Evolutionary conservation across 116 monocot species (phyloP).

Genomic region (Trichopus zeylanicus): DNA sequence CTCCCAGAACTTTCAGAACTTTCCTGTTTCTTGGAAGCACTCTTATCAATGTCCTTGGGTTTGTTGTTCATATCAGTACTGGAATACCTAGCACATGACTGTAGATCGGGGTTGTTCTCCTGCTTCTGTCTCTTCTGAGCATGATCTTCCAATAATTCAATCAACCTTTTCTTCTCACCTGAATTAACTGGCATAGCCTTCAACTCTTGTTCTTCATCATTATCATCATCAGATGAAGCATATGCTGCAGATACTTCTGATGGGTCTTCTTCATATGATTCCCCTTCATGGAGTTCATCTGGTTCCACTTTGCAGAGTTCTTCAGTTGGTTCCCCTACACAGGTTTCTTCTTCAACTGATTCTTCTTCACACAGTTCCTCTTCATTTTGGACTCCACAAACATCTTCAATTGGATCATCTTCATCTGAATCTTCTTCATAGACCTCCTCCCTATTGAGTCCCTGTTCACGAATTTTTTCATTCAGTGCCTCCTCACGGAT

Average conservation of each 20-base stretch:
- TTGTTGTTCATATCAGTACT: no score
- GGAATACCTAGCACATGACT: not conserved
- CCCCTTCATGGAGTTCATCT: not conserved
- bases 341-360: not conserved
- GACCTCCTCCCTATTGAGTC: not conserved
- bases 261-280: not conserved
- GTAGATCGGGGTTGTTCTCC: not conserved
- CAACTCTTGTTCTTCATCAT: not conserved
- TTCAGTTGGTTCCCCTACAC: not conserved
- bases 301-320: no score
- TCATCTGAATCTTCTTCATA: not conserved
- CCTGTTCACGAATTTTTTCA: not conserved
- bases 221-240: not conserved
- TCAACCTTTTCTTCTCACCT: not conserved
- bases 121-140: not conserved
- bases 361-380: no score
- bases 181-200: not conserved
- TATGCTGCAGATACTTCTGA: not conserved
- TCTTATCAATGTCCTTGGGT: constrained; percentile 4
- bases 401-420: no score
- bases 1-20: constrained; percentile 12
- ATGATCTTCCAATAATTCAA: not conserved
- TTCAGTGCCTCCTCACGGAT: not conserved
- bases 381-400: no score
- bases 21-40: constrained; percentile 2